Evolutionary conservation across 2,329 filamentous ascomycete species (phyloP), one percentile per base, ranked within the genome.

Genomic region (Salinomyces thailandicus): DNA sequence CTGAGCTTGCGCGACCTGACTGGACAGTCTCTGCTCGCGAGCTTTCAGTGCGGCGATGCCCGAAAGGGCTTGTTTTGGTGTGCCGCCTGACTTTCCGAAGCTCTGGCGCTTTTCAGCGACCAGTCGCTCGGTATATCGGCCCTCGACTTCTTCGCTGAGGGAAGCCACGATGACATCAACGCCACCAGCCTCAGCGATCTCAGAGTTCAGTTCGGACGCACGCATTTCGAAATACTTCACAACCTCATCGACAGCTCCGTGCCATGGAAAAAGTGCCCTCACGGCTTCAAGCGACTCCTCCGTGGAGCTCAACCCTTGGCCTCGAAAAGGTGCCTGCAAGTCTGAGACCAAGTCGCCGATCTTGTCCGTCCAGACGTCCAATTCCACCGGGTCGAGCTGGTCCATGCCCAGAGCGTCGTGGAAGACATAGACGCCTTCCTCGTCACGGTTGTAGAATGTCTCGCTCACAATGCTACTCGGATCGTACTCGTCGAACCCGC

Each of bases 201-300:
- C 53, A 2, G 48, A 35, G 14, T 61, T 52, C 28, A 77, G 62
- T 40, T 75, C 68, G 7, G 30, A 19, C 32, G 43, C 38, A 22
- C 53, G 52, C 8, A 34, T 18, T 2, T 45, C 39, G 34, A 41
- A 49, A 36, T 54, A 58, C 12, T 35, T 27, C 11, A 53, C 15
- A 3, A 45, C 51, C 6, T 61, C 52, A 1, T 64, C 44, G 5
- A 70, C 50, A 35, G 75, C 71, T 2, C 54, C 47, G 0, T 59
- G 46, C 72, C 72, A 77, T 3, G 64, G 60, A 48, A 68, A 79
- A 2, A 49, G 43, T 2, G 53, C 49, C 22, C 62, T 60, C 4
- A 79, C 44, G 5, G 31, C 18, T 9, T 9, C 31, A 14, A 33
- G 31, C 6, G 31, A 14, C 9, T 14, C 31, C 9, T 14, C 31